Conservation (phyloP, 1,284 basidiomycete species). For the Cutaneotrichosporon cyanovorans region DNA sequence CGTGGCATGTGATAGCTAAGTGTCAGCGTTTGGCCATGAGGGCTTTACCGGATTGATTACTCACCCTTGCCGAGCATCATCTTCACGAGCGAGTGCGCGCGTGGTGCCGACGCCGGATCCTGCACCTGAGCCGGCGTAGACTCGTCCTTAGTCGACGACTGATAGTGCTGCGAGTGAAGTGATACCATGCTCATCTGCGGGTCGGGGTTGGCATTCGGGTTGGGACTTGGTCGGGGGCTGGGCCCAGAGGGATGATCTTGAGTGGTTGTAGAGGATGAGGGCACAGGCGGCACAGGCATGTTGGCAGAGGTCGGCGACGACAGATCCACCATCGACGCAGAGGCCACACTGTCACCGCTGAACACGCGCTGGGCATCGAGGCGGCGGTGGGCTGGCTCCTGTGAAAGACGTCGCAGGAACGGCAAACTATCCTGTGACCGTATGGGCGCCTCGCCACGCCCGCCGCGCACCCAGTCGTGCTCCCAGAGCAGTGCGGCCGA, state of each 20-base stretch:
- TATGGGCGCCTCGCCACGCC: slow-evolving; percentile 5
- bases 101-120: slow-evolving; percentile 4
- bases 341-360: slow-evolving; percentile 2
- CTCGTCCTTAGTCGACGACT: slow-evolving; percentile 4
- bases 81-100: slow-evolving; percentile 59
- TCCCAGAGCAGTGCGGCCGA: slow-evolving; percentile 75
- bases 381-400: slow-evolving; percentile 60
- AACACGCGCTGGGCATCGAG: slow-evolving; percentile 51
- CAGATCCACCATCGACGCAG: slow-evolving; percentile 12
- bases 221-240: neutral
- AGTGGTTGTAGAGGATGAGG: too few species aligned
- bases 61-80: too few species aligned
- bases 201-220: too few species aligned
- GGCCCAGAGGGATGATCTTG: neutral
- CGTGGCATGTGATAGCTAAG: slow-evolving; percentile 74
- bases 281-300: too few species aligned
- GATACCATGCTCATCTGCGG: slow-evolving; percentile 15
- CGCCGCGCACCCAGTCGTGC: slow-evolving; percentile 68
- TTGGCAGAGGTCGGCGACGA: neutral
- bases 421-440: slow-evolving; percentile 89
- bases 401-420: slow-evolving; percentile 80
- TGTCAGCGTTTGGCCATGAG: slow-evolving; percentile 48
- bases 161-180: slow-evolving; percentile 13
- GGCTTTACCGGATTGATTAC: slow-evolving; percentile 61
- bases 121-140: too few species aligned